Evolutionary conservation across 2,329 filamentous ascomycete species (phyloP), one percentile per base, ranked within the genome.

Genomic region (Fulvia fulva): DNA sequence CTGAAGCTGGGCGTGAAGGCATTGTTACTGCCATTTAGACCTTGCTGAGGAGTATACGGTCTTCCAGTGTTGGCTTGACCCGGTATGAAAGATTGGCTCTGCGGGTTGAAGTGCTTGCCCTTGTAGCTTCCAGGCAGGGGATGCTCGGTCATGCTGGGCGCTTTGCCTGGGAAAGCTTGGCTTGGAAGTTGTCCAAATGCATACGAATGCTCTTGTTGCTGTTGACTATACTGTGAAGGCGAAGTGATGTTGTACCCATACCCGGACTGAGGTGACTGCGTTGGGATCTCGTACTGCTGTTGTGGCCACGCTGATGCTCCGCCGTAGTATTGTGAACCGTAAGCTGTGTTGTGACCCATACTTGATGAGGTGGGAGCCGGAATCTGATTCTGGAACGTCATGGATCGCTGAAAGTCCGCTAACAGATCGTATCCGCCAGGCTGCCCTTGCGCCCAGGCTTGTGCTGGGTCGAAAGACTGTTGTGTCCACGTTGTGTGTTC

Each of bases 1-100:
- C 45, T 49, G 34, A 32, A 45, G 22, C 19, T 49, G 47, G 50
- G 8, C 4, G 43, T 34, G 30, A 62, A 61, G 25, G 49, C 47
- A 22, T 54, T 52, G 51, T 26, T 45, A 45, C 55, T 57, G 26
- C 49, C 58, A 45, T 53, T 52, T 12, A 58, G 43, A 23, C 56
- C 53, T 34, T 62, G 59, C 28, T 65, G 65, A 2, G 67, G 66
- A 22, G 65, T 65, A 55, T 68, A 68, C 1, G 66, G 60, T n/a
- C 59, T 60, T 19, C 41, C 54, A 23, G 46, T 49, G 22, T 62
- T 59, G 28, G 60, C 25, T 30, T 83, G 78, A 53, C 80, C 81
- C 1, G 93, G 93, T 23, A 96, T 84, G 73, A 97, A 97, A 0
- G 92, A 89, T 70, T 96, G 90, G 16, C 90, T 97, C 76, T 96